phyloP scores from a whole-genome alignment of 164 flowering plant species.

The Vitis amurensis region DNA sequence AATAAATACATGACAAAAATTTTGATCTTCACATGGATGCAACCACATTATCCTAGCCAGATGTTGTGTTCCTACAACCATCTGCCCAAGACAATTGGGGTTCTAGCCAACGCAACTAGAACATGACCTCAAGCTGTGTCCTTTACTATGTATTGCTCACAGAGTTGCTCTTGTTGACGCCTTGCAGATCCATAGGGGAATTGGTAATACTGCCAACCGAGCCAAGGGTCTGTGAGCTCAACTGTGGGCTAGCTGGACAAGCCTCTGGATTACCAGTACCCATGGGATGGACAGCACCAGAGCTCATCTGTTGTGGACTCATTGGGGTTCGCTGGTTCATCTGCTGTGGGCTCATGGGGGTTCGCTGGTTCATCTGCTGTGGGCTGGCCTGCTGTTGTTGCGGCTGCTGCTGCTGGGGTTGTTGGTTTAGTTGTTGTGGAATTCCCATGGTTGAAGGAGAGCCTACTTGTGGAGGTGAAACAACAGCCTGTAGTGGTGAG shows the following conservation, averaged over 20 bases:
- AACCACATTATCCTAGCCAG: not conserved
- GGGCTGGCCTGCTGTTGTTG: conserved; percentile 54
- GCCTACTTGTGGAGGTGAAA: conserved; percentile 66
- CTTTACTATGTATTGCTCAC: conserved; percentile 30
- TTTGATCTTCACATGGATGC: too few species aligned
- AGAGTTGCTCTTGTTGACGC: conserved; percentile 71
- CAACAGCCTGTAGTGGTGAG: conserved; percentile 69
- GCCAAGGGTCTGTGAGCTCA: conserved; percentile 92
- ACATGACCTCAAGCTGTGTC: too few species aligned
- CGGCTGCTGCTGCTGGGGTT: conserved; percentile 39
- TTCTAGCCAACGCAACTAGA: too few species aligned
- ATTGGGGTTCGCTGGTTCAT: conserved; percentile 34
- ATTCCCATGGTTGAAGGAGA: conserved; percentile 65
- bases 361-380: conserved; percentile 40
- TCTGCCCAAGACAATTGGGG: too few species aligned
- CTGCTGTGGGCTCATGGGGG: conserved; percentile 40
- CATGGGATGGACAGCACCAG: conserved; percentile 63
- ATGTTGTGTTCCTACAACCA: too few species aligned
- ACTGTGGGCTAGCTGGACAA: conserved; percentile 88
- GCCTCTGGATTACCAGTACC: conserved; percentile 64
- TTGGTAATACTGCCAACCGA: conserved; percentile 87
- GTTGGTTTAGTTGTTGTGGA: conserved; percentile 50
- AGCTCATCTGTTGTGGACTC: conserved; percentile 51
- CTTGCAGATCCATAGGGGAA: conserved; percentile 85
- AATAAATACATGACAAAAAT: too few species aligned